phyloP scores from a whole-genome alignment of 2,329 filamentous ascomycete species.

The Hymenoscyphus infarciens region DNA sequence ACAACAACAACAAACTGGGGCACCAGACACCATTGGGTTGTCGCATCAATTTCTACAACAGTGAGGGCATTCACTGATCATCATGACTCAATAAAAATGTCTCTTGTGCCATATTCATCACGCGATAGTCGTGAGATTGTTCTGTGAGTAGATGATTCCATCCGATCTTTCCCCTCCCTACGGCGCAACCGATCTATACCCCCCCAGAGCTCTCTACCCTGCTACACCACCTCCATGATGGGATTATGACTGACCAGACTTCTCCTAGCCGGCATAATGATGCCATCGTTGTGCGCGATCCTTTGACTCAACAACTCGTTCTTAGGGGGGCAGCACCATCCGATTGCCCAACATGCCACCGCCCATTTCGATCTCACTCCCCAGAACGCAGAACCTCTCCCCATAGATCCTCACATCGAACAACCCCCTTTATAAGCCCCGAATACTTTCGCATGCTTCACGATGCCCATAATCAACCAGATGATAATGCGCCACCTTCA shows the following conservation, averaged over 20 bases:
- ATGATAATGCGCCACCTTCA: constrained; percentile 44
- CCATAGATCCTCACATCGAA: constrained; percentile 42
- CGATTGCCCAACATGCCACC: constrained; percentile 63
- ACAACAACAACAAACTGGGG: background rate
- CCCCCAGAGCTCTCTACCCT: background rate
- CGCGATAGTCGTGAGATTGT: constrained; percentile 75
- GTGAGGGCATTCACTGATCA: background rate
- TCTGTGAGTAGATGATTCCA: constrained; percentile 54
- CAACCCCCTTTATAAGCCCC: constrained; percentile 71
- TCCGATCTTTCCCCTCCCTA: background rate
- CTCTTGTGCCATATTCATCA: constrained; percentile 72
- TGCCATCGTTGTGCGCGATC: constrained; percentile 88
- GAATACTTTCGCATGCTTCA: constrained; percentile 95
- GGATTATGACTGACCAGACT: constrained; percentile 20
- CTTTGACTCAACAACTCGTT: constrained; percentile 76
- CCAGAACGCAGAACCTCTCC: constrained; percentile 44
- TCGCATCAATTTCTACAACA: background rate
- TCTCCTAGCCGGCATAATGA: constrained; percentile 77
- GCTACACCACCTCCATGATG: constrained; percentile 12
- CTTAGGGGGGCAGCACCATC: constrained; percentile 62
- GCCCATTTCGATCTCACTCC: constrained; percentile 43
- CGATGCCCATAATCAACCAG: constrained; percentile 39
- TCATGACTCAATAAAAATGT: constrained; percentile 42
- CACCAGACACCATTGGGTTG: background rate
- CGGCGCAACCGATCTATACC: background rate